Evolutionary conservation across 2,329 filamentous ascomycete species (phyloP), one percentile per base, ranked within the genome.

Genomic region (Ampelomyces quisqualis): DNA sequence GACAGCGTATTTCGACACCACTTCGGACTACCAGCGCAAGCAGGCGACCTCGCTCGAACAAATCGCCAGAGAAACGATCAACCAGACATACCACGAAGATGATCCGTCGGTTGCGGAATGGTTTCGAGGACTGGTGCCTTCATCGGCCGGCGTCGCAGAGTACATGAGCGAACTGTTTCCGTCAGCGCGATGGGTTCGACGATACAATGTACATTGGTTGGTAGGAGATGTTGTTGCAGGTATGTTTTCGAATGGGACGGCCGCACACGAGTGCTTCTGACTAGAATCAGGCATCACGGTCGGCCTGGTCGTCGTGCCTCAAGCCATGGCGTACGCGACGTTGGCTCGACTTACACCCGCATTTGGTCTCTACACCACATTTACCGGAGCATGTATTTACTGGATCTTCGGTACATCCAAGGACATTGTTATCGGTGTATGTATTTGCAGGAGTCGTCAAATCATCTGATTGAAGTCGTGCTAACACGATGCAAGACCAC

Each of bases 391-490:
- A 3, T 68, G 95, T 48, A 77, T 95, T 44, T 97, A 97, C 70
- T 96, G 90, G 90, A 86, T 96, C 64, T 96, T 96, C 63, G 91
- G 90, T 9, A 97, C 91, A 0, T 96, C 90, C 2, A 96, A 96
- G 67, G 91, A 97, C 66, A 96, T 97, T 58, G 95, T 91, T 10
- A 96, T 96, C 40, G 90, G 90, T 11, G 85, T 88, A 76, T 71
- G 84, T 77, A 18, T 17, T n/a, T n/a, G n/a, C n/a, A n/a, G n/a
- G n/a, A n/a, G n/a, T n/a, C n/a, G n/a, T n/a, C n/a, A n/a, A n/a
- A 19, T 15, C 14, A 31, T 20, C 34, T n/a, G 14, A 5, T 3
- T 5, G 17, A 19, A 9, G 17, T 7, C n/a, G 22, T 26, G 40
- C 32, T 44, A 49, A 40, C 40, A 37, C 17, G 18, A 18, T 3